Evolutionary conservation across 768 basidiomycete genomes (phyloP), one percentile per base, ranked within the genome.

Genomic region (Hypholoma fasciculare): DNA sequence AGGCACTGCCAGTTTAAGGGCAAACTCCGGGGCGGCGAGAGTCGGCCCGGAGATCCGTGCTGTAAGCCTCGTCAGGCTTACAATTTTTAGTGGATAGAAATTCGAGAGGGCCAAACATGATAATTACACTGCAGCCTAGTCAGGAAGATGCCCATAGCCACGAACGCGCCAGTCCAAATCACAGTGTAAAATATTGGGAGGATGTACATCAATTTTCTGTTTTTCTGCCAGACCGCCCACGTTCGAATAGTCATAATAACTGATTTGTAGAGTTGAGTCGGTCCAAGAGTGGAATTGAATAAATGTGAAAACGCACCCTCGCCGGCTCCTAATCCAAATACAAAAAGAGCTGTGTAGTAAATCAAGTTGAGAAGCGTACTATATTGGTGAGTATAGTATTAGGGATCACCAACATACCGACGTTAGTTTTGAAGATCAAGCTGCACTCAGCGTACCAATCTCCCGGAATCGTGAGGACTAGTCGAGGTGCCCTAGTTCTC

Each of bases 211-310:
- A 65, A 27, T 1, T 26, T 52, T 14, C 55, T 44, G 40, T 49
- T 56, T 40, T 59, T 63, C 23, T 59, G 50, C 65, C 65, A 65
- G 6, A 65, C 62, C 20, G 58, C 65, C 65, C 65, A 65, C 2
- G 65, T 65, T 37, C 65, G 54, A 14, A 57, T 51, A 19, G 62
- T 65, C 54, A 65, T 58, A 6, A 65, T 52, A 37, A 61, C 64
- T 65, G 17, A 51, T 47, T 16, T 37, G 42, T 7, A 30, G 14
- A 38, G 14, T 14, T 36, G 9, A 17, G 36, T 14, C 23, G 30
- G 44, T n/a, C 38, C 17, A 27, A 16, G 2, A 17, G 14, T 16
- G 12, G n/a, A 39, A 59, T 39, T 5, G 30, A 9, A 34, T 2
- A 34, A 7, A 7, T 34, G 9, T 34, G 30, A 34, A 34, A 34